Conservation (phyloP, 2,329 filamentous ascomycete genomes). For the Tolypocladium endophyticum region DNA sequence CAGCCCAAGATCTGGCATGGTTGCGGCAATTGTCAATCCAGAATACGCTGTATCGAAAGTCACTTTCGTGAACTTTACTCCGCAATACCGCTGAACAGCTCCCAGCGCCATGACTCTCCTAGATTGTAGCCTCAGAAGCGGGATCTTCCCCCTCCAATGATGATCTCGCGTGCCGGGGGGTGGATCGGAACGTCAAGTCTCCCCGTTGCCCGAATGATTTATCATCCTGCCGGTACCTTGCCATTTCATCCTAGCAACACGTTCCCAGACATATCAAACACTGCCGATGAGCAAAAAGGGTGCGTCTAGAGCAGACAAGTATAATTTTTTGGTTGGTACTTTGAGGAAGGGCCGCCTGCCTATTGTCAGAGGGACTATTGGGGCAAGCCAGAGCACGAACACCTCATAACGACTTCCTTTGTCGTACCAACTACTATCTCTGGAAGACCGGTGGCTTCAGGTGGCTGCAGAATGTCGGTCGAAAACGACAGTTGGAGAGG, state of each 20-base stretch:
- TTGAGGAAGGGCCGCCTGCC: not conserved
- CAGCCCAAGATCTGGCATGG: no score
- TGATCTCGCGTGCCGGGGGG: not conserved
- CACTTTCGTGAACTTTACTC: not conserved
- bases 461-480: not conserved
- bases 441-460: not conserved
- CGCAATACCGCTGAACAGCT: not conserved
- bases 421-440: not conserved
- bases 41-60: not conserved
- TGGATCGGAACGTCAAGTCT: not conserved
- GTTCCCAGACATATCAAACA: no score
- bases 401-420: not conserved
- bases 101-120: not conserved
- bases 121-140: not conserved
- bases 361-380: not conserved
- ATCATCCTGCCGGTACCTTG: no score
- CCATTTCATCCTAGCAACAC: not conserved
- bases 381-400: not conserved
- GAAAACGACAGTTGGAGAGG: conserved; percentile 1
- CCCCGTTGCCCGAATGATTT: not conserved
- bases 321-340: not conserved
- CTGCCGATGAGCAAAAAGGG: not conserved
- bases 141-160: not conserved
- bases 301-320: not conserved
- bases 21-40: no score